Percentiles rank a stretch among this genome's conserved stretches.
phyloP scores from a whole-genome alignment of 164 flowering plant genomes.

The Vitis amurensis region DNA sequence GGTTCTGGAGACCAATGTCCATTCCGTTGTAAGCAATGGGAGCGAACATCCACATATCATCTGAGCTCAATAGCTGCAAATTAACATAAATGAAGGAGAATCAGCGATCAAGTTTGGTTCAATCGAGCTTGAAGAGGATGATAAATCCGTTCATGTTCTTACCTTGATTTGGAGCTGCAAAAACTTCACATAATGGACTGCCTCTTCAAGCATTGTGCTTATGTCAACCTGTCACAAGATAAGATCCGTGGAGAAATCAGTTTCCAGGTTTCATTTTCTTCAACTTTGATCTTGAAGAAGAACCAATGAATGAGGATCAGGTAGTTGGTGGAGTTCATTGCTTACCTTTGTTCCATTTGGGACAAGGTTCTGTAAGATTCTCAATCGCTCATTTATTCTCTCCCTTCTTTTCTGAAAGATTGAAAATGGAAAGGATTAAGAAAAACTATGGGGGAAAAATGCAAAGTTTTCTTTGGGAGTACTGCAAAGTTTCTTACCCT shows the following conservation, averaged over 20 bases:
- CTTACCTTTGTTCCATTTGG: slow-evolving; percentile 96
- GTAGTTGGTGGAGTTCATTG: background rate
- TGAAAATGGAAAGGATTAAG: background rate
- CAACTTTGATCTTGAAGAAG: background rate
- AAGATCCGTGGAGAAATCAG: background rate
- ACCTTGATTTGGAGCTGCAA: slow-evolving; percentile 98
- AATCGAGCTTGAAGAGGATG: background rate
- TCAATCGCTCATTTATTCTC: slow-evolving; percentile 80
- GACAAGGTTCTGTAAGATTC: slow-evolving; percentile 75
- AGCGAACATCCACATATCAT: slow-evolving; percentile 96
- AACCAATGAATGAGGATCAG: background rate
- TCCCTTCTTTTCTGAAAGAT: slow-evolving; percentile 85
- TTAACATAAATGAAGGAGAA: background rate
- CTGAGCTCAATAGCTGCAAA: slow-evolving; percentile 86
- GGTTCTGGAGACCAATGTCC: slow-evolving; percentile 51
- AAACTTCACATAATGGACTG: slow-evolving; percentile 92
- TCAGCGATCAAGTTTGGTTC: background rate
- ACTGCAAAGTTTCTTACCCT: slow-evolving; percentile 47
- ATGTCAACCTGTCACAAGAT: slow-evolving; percentile 67
- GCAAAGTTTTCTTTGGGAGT: too few species aligned
- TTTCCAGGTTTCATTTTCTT: background rate
- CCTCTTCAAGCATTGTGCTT: slow-evolving; percentile 99
- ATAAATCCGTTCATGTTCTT: slow-evolving; percentile 4
- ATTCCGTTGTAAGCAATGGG: slow-evolving; percentile 93
- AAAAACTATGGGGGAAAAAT: too few species aligned